Conservation (phyloP, 441 rosid species). For the Populus hybrid region DNA sequence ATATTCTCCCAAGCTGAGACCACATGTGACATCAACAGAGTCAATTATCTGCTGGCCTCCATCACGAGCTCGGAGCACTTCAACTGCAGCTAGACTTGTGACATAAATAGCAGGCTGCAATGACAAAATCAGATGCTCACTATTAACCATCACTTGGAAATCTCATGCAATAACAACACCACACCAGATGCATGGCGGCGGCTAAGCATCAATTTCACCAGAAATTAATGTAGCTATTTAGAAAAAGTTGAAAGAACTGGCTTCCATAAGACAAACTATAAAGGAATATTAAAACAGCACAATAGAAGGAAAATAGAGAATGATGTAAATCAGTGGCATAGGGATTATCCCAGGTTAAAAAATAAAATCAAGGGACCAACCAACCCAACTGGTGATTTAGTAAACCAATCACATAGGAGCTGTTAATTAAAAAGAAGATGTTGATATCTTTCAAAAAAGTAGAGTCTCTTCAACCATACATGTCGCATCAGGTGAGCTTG, state of each 20-base stretch:
- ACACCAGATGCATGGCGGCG: background rate
- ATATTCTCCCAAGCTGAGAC: conserved; percentile 97
- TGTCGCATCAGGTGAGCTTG: background rate
- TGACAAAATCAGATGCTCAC: conserved; percentile 15
- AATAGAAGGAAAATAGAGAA: too few species aligned
- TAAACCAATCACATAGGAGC: background rate
- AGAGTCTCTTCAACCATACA: background rate
- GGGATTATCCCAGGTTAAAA: background rate
- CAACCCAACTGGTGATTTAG: background rate
- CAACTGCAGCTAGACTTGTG: conserved; percentile 97
- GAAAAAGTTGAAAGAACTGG: too few species aligned
- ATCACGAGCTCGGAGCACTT: conserved; percentile 77
- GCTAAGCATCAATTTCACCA: background rate
- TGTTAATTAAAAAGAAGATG: background rate
- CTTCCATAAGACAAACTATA: too few species aligned
- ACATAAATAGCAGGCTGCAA: conserved; percentile 98
- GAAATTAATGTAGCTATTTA: too few species aligned
- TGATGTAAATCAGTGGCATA: too few species aligned
- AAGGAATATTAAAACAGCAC: too few species aligned
- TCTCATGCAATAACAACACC: background rate
- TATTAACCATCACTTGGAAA: conserved; percentile 1
- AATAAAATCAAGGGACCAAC: background rate
- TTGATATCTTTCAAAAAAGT: too few species aligned
- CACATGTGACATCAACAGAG: conserved; percentile 91
- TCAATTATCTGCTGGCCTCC: conserved; percentile 87